Conservation (phyloP, 495 filamentous ascomycete genomes). For the Annulohypoxylon nitens region DNA sequence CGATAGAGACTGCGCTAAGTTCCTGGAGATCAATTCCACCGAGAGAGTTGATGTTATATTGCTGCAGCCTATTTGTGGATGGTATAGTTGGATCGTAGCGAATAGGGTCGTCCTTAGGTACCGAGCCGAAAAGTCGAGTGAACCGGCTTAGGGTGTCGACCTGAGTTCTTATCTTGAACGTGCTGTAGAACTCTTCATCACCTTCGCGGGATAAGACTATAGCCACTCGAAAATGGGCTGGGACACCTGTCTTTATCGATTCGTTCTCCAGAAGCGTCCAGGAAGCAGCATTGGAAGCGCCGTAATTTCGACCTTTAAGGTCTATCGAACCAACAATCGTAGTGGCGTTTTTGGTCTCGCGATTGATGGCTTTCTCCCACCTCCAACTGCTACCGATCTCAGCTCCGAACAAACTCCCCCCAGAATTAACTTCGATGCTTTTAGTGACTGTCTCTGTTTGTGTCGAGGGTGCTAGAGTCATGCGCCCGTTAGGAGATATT, state of each 20-base stretch:
- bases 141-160: slow-evolving; percentile 28
- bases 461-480: slow-evolving; percentile 22
- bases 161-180: slow-evolving; percentile 42
- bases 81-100: slow-evolving; percentile 41
- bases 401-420: slow-evolving; percentile 18
- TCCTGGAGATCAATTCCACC: slow-evolving; percentile 37
- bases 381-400: slow-evolving; percentile 17
- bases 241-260: slow-evolving; percentile 42
- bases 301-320: slow-evolving; percentile 33
- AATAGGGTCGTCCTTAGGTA: slow-evolving; percentile 45
- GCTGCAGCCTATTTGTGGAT: slow-evolving; percentile 47
- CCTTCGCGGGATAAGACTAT: slow-evolving; percentile 44
- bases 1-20: slow-evolving; percentile 7
- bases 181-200: slow-evolving; percentile 41
- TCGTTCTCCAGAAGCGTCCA: slow-evolving; percentile 48
- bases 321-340: slow-evolving; percentile 41
- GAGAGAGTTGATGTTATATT: slow-evolving; percentile 45
- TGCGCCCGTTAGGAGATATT: slow-evolving; percentile 28
- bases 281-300: slow-evolving; percentile 24
- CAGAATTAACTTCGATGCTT: slow-evolving; percentile 10
- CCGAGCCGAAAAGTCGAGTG: slow-evolving; percentile 10
- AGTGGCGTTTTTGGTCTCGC: slow-evolving; percentile 23
- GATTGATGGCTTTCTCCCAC: slow-evolving; percentile 33
- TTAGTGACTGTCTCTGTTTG: slow-evolving; percentile 18
- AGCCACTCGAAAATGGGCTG: slow-evolving; percentile 36